Conservation (phyloP, 768 basidiomycete species). For the Floccularia luteovirens region DNA sequence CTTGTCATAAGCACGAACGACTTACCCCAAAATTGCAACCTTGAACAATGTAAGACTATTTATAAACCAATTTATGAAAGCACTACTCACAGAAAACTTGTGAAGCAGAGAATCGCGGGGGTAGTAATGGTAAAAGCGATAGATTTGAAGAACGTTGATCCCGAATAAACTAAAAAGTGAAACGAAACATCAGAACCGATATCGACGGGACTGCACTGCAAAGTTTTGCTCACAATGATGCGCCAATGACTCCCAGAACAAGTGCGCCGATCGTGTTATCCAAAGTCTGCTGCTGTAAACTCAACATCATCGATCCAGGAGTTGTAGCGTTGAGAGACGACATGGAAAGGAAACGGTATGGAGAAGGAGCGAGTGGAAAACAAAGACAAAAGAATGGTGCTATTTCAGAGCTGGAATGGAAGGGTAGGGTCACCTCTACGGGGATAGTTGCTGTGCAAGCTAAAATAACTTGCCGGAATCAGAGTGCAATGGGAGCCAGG, state of each 20-base stretch:
- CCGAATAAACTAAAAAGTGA: slow-evolving; percentile 24
- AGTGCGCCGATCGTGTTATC: slow-evolving; percentile 32
- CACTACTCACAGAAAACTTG: slow-evolving; percentile 23
- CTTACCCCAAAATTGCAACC: no score
- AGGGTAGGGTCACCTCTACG: no score
- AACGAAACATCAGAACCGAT: no score
- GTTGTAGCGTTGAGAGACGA: not conserved
- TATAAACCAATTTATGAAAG: no score
- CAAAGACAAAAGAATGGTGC: not conserved
- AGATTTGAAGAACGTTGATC: slow-evolving; percentile 28
- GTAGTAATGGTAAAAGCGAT: slow-evolving; percentile 32
- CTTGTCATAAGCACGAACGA: no score
- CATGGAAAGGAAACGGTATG: not conserved
- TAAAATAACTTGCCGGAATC: no score
- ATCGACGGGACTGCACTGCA: not conserved
- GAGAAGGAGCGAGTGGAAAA: not conserved
- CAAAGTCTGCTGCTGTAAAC: slow-evolving; percentile 21
- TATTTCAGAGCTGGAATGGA: no score
- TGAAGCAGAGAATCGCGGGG: slow-evolving; percentile 25
- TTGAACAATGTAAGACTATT: no score
- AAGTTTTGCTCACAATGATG: slow-evolving; percentile 22
- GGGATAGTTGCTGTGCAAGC: no score
- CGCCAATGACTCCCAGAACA: slow-evolving; percentile 24
- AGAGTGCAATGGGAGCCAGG: no score
- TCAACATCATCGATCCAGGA: slow-evolving; percentile 10